These are phyloP conservation scores for Dovyalis caffra DNA, from an alignment of 345 rosid species.

Conservation along the genomic window DNA sequence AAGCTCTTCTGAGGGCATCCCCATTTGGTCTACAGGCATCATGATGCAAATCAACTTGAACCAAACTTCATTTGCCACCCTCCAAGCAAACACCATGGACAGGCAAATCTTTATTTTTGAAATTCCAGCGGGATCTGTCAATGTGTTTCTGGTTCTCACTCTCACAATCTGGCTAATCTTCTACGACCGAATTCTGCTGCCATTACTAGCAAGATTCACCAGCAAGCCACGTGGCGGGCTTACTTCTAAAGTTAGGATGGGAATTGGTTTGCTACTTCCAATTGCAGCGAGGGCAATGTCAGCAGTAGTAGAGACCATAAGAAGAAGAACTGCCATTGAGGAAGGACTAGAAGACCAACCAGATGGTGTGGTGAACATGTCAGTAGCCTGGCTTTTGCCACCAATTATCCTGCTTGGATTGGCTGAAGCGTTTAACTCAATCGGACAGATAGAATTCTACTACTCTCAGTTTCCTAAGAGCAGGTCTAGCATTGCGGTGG, in stretches of 20 bases:
- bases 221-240: not conserved
- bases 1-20: constrained; percentile 33
- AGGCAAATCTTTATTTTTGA: not conserved
- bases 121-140: not conserved
- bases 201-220: not conserved
- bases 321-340: not conserved
- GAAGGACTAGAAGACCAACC: not conserved
- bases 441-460: constrained; percentile 26
- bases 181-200: not conserved
- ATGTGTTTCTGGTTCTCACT: not conserved
- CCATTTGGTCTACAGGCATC: constrained; percentile 46
- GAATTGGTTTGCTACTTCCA: not conserved
- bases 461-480: constrained; percentile 27
- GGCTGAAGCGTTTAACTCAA: constrained; percentile 20
- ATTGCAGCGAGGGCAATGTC: not conserved
- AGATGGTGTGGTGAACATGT: not conserved
- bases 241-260: not conserved
- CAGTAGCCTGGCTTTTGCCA: not conserved
- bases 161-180: not conserved
- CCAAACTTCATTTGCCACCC: not conserved
- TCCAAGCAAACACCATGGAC: not conserved
- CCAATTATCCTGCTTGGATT: constrained; percentile 18
- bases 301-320: not conserved
- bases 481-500: constrained; percentile 26
- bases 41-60: not conserved